Percentiles rank a stretch among this genome's conserved stretches.
Evolutionary conservation across 208 protist genomes (phyloP).

Genomic region (Wallacemonas sp.): DNA sequence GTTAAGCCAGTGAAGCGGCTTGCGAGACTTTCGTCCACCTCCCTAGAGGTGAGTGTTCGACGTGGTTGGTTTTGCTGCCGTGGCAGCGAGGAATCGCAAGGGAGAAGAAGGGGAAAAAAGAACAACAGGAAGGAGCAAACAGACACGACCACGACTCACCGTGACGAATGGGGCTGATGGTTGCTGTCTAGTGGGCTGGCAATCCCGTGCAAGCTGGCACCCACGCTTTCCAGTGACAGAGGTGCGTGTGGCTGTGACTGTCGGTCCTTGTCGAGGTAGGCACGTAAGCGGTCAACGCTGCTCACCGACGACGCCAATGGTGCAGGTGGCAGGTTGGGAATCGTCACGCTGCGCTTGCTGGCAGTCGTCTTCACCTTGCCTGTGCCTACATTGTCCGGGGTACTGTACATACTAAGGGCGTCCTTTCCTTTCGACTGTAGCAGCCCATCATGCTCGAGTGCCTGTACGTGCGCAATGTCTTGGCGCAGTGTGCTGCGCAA

Average conservation of each 20-base stretch:
- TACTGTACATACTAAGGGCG: background rate
- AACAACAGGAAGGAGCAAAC: no score
- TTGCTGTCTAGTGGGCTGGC: no score
- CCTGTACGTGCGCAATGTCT: conserved; percentile 9
- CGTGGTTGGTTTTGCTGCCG: no score
- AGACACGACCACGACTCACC: no score
- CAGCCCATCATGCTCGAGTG: background rate
- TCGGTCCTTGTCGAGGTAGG: conserved; percentile 8
- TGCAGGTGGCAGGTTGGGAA: background rate
- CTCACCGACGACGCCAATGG: background rate
- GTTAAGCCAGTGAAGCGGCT: no score
- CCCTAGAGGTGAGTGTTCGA: no score
- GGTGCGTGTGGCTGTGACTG: background rate
- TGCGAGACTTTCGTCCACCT: no score
- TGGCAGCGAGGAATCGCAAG: no score
- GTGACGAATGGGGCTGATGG: no score
- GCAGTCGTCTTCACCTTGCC: background rate
- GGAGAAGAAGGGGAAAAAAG: no score
- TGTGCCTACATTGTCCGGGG: no score
- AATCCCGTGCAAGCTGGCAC: no score
- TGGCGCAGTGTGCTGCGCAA: conserved; percentile 31
- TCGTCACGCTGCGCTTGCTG: background rate
- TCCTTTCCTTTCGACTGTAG: background rate
- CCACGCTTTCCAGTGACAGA: background rate
- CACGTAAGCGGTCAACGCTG: conserved; percentile 14